phyloP scores from a whole-genome alignment of 2,329 filamentous ascomycete species.

The Aspergillus pseudonomiae region DNA sequence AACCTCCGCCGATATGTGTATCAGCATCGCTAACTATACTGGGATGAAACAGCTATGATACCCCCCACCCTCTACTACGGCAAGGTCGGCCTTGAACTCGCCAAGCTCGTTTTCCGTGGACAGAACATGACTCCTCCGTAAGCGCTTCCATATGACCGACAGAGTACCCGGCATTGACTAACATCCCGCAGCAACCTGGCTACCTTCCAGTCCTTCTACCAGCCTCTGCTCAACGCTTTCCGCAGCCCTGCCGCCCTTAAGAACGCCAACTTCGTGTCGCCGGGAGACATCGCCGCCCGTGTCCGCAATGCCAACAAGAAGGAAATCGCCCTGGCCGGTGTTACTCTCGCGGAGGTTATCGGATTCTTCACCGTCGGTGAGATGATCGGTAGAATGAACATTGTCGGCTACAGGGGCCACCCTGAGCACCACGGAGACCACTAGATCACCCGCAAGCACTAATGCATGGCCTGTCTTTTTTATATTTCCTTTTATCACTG shows the following conservation, averaged over 20 bases:
- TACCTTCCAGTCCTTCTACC: slow-evolving; percentile 86
- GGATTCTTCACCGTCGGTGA: slow-evolving; percentile 98
- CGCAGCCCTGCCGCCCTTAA: slow-evolving; percentile 69
- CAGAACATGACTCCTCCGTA: slow-evolving; percentile 96
- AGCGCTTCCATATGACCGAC: slow-evolving; percentile 46
- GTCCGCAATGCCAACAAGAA: slow-evolving; percentile 71
- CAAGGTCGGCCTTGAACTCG: slow-evolving; percentile 82
- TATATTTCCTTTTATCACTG: slow-evolving; percentile 36
- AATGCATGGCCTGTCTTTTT: slow-evolving; percentile 32
- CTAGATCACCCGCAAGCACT: slow-evolving; percentile 32
- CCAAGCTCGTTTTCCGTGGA: slow-evolving; percentile 81
- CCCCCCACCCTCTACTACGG: slow-evolving; percentile 91
- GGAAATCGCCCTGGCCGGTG: slow-evolving; percentile 72
- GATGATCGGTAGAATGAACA: slow-evolving; percentile 93
- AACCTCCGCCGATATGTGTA: slow-evolving; percentile 4
- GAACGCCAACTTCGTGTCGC: slow-evolving; percentile 58
- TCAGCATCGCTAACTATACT: slow-evolving; percentile 26
- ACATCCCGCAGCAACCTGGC: slow-evolving; percentile 64
- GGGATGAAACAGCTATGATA: slow-evolving; percentile 68
- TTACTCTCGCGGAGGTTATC: slow-evolving; percentile 81
- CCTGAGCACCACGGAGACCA: slow-evolving; percentile 50
- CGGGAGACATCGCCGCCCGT: slow-evolving; percentile 57
- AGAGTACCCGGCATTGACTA: slow-evolving; percentile 15
- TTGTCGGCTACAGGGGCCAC: slow-evolving; percentile 87
- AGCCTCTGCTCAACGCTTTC: slow-evolving; percentile 70